These are phyloP conservation scores for Cucurbitaria berberidis DNA, from an alignment of 2,329 filamentous ascomycete genomes.

Conservation along the genomic window DNA sequence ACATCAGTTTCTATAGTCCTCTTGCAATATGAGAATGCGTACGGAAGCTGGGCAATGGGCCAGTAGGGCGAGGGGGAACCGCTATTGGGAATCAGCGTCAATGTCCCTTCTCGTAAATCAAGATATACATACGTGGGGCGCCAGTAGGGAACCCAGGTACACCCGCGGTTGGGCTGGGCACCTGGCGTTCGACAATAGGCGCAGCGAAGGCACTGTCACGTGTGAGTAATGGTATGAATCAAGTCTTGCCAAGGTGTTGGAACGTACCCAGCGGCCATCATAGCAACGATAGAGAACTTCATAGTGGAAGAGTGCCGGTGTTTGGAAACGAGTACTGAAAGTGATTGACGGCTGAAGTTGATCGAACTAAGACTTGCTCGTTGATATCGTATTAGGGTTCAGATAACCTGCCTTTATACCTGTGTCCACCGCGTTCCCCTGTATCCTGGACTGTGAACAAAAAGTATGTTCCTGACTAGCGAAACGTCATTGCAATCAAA, in stretches of 20 bases:
- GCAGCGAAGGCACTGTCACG: conserved; percentile 7
- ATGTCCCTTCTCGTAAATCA: no score
- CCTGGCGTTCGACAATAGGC: conserved; percentile 9
- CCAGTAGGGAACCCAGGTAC: not conserved
- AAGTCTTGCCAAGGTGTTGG: not conserved
- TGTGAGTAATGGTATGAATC: not conserved
- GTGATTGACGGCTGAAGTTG: not conserved
- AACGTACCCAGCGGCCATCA: conserved; percentile 13
- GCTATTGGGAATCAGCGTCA: not conserved
- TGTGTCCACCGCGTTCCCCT: not conserved
- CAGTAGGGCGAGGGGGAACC: no score
- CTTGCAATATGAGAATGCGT: no score
- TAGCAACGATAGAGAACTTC: conserved; percentile 9
- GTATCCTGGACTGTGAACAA: not conserved
- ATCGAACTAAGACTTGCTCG: not conserved
- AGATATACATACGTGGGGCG: no score
- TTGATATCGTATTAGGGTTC: not conserved
- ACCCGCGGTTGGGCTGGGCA: not conserved
- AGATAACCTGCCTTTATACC: not conserved
- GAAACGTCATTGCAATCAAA: conserved; percentile 2
- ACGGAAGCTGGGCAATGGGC: no score
- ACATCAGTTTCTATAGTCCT: no score
- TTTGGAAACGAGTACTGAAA: not conserved
- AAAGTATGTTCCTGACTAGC: not conserved
- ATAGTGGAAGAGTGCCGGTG: conserved; percentile 2